phyloP scores from a whole-genome alignment of 2,329 filamentous ascomycete genomes.

The Mollisia scopiformis region DNA sequence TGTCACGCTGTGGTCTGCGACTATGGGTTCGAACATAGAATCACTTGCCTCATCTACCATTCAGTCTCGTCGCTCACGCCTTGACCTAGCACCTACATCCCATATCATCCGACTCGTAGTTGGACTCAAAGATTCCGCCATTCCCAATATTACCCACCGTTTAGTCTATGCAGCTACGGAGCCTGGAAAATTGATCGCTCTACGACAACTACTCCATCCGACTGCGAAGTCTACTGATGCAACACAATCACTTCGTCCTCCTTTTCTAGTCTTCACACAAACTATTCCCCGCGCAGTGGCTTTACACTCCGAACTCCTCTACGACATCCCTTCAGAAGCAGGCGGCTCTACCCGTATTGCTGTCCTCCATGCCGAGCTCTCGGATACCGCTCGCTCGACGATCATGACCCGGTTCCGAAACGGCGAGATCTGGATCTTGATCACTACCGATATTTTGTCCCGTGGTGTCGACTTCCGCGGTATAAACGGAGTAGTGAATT shows the following conservation, averaged over 20 bases:
- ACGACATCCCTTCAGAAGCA: constrained; percentile 89
- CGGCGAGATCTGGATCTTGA: constrained; percentile 93
- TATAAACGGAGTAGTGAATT: constrained; percentile 95
- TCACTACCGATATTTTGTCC: constrained; percentile 91
- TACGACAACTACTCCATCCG: constrained; percentile 87
- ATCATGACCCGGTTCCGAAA: constrained; percentile 90
- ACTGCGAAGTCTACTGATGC: constrained; percentile 58
- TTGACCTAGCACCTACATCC: constrained; percentile 40
- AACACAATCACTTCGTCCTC: constrained; percentile 65
- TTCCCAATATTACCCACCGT: constrained; percentile 88
- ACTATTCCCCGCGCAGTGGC: constrained; percentile 90
- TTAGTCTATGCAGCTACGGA: constrained; percentile 92
- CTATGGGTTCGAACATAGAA: constrained; percentile 94
- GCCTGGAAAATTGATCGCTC: constrained; percentile 86
- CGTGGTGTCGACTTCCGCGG: constrained; percentile 94
- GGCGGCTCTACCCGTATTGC: constrained; percentile 85
- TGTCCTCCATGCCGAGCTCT: constrained; percentile 85
- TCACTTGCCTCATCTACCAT: constrained; percentile 73
- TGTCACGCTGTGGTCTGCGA: constrained; percentile 91
- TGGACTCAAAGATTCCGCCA: constrained; percentile 93
- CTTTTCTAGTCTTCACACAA: constrained; percentile 95
- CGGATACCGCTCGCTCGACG: constrained; percentile 71
- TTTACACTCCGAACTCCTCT: constrained; percentile 85
- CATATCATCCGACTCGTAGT: constrained; percentile 84
- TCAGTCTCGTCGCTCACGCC: constrained; percentile 50